Conservation (phyloP, 768 basidiomycete species). For the Sistotremastrum niveocremeum region DNA sequence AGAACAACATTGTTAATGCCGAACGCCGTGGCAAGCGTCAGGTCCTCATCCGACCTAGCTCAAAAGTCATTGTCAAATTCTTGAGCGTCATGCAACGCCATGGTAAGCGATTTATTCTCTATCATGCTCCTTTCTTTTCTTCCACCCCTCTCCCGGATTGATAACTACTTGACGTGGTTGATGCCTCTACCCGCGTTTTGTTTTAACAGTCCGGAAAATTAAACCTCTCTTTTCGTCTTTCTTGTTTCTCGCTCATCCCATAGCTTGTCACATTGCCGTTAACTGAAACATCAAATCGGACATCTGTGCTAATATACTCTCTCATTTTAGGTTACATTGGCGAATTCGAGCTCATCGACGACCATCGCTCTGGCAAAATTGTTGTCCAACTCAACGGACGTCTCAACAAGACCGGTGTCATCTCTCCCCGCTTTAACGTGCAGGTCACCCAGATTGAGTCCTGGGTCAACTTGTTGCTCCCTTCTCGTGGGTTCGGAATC, state of each 20-base stretch:
- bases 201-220: constrained; percentile 78
- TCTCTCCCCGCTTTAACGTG: constrained; percentile 98
- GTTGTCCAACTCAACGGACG: constrained; percentile 97
- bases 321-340: constrained; percentile 75
- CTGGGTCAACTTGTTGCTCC: constrained; percentile 95
- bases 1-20: constrained; percentile 99
- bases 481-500: constrained; percentile 91
- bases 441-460: constrained; percentile 84
- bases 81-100: constrained; percentile 98
- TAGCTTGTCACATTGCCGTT: neutral
- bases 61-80: constrained; percentile 97
- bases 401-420: constrained; percentile 98
- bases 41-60: constrained; percentile 92
- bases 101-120: constrained; percentile 39
- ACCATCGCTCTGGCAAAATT: constrained; percentile 96
- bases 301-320: constrained; percentile 17
- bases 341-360: constrained; percentile 97
- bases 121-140: neutral
- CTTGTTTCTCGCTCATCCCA: neutral
- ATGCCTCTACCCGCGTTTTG: constrained; percentile 49
- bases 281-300: constrained; percentile 10
- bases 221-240: constrained; percentile 27
- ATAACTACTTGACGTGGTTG: constrained; percentile 72
- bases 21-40: constrained; percentile 99
- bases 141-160: constrained; percentile 38